phyloP scores from a whole-genome alignment of 176 grass and related monocot species.

The Thalia dealbata region DNA sequence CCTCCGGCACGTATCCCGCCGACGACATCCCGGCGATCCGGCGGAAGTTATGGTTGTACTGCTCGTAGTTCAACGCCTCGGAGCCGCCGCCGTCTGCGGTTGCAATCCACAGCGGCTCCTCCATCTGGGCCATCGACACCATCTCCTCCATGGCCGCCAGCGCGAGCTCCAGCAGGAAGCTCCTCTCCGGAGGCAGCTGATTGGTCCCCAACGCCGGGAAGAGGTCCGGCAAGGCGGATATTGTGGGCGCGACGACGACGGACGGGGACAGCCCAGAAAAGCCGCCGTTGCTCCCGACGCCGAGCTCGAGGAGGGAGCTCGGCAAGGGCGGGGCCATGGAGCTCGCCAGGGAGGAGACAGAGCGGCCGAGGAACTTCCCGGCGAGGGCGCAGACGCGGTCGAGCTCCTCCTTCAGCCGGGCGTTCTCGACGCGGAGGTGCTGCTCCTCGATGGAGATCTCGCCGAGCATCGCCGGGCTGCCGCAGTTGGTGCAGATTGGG shows the following conservation, averaged over 20 bases:
- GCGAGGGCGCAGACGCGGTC: conserved; percentile 76
- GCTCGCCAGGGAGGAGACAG: conserved; percentile 33
- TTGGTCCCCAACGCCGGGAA: conserved; percentile 21
- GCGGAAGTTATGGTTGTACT: conserved; percentile 49
- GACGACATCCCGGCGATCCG: conserved; percentile 36
- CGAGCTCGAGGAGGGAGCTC: conserved; percentile 63
- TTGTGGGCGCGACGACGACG: conserved; percentile 2
- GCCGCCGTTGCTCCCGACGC: conserved; percentile 34
- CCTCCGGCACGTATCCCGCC: conserved; percentile 53
- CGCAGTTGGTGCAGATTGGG: conserved; percentile 78
- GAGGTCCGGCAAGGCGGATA: conserved; percentile 34
- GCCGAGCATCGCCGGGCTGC: conserved; percentile 61
- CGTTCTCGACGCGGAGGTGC: conserved; percentile 88
- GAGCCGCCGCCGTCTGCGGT: conserved; percentile 12
- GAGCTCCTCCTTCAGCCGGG: conserved; percentile 87
- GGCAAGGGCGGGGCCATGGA: conserved; percentile 20
- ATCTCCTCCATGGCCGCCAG: conserved; percentile 90
- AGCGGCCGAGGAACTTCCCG: conserved; percentile 76
- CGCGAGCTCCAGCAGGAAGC: conserved; percentile 60
- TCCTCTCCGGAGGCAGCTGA: conserved; percentile 21
- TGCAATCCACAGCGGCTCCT: conserved; percentile 63
- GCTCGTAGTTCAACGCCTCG: conserved; percentile 61
- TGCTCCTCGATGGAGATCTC: conserved; percentile 81
- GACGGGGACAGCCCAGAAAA: conserved; percentile 32
- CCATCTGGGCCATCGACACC: conserved; percentile 59